These are phyloP conservation scores for Aspergillus sp. DNA, from an alignment of 2,329 filamentous ascomycete species.

Conservation along the genomic window DNA sequence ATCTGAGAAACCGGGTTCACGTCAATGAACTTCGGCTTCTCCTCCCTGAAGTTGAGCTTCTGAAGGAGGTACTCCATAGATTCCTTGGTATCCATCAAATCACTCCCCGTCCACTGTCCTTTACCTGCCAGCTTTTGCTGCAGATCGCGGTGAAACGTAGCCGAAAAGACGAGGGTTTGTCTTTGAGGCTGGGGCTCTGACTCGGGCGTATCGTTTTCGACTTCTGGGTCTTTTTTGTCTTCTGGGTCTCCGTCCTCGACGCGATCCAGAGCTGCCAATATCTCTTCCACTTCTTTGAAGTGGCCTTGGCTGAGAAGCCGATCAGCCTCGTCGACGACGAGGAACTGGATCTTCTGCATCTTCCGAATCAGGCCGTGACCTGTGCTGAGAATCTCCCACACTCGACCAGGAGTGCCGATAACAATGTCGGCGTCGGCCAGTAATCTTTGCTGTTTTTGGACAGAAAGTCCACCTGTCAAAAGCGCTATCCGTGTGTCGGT, in stretches of 20 bases:
- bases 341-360: conserved; percentile 65
- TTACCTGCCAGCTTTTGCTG: conserved; percentile 86
- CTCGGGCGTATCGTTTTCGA: conserved; percentile 30
- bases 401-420: conserved; percentile 80
- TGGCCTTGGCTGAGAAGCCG: conserved; percentile 83
- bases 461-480: conserved; percentile 80
- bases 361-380: conserved; percentile 59
- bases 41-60: conserved; percentile 77
- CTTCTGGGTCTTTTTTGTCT: conserved; percentile 24
- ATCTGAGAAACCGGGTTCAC: conserved; percentile 83
- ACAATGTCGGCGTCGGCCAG: conserved; percentile 79
- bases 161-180: conserved; percentile 92
- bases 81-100: conserved; percentile 62
- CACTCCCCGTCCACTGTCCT: conserved; percentile 46
- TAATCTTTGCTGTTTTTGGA: conserved; percentile 89
- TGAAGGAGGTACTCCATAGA: conserved; percentile 89
- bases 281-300: conserved; percentile 88
- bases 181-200: conserved; percentile 39
- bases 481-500: conserved; percentile 59
- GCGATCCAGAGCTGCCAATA: conserved; percentile 69
- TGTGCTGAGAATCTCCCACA: conserved; percentile 87
- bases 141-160: conserved; percentile 83
- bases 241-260: conserved; percentile 42
- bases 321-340: conserved; percentile 93
- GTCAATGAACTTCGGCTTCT: conserved; percentile 82